These are phyloP conservation scores for Platismatia glauca DNA, from an alignment of 495 filamentous ascomycete species.

Conservation along the genomic window DNA sequence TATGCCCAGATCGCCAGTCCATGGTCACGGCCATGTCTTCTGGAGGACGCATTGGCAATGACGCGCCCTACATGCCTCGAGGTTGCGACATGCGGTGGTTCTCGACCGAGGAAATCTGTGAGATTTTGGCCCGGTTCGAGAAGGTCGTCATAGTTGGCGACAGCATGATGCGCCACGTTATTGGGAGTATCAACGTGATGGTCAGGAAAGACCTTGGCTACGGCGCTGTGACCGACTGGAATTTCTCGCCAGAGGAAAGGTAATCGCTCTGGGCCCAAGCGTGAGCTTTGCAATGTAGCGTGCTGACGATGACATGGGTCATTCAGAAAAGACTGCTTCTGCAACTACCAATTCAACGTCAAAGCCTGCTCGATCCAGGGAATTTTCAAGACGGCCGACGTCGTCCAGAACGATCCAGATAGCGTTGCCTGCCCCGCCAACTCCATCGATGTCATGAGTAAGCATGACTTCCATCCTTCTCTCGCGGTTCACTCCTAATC, in stretches of 20 bases:
- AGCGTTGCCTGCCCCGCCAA: conserved; percentile 34
- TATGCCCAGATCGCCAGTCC: conserved; percentile 33
- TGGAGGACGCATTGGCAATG: conserved; percentile 41
- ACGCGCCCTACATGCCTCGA: conserved; percentile 41
- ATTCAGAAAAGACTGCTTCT: conserved; percentile 40
- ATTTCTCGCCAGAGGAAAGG: conserved; percentile 42
- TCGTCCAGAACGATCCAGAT: conserved; percentile 37
- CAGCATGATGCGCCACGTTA: conserved; percentile 46
- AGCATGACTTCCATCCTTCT: conserved; percentile 17
- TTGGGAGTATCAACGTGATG: conserved; percentile 44
- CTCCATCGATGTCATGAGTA: conserved; percentile 37
- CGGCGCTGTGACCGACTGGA: conserved; percentile 47
- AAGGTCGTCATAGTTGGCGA: conserved; percentile 44
- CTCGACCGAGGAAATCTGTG: conserved; percentile 41
- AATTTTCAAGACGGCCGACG: conserved; percentile 44
- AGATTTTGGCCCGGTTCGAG: conserved; percentile 39
- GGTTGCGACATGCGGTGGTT: conserved; percentile 46
- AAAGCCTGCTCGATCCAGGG: conserved; percentile 45
- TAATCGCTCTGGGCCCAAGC: conserved; percentile 18
- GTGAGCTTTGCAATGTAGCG: conserved; percentile 4
- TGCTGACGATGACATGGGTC: neutral
- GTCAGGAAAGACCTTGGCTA: conserved; percentile 44
- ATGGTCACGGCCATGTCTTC: conserved; percentile 44
- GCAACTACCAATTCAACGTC: conserved; percentile 46
- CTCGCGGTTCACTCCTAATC: conserved; percentile 5